phyloP scores from a whole-genome alignment of 768 basidiomycete species.

The Leucosporidium yakuticum region DNA sequence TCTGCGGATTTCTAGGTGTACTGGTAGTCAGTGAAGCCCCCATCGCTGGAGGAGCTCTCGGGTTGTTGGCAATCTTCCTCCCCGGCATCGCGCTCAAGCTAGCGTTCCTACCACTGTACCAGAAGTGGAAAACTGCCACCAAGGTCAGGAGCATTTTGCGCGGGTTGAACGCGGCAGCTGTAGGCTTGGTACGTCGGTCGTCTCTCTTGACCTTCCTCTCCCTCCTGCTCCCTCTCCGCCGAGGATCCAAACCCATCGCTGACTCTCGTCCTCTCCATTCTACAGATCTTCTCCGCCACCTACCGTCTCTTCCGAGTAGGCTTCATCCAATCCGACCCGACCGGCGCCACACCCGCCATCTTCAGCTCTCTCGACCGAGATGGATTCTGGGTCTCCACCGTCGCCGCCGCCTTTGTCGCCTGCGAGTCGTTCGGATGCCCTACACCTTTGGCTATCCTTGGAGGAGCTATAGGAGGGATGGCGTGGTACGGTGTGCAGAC shows the following conservation, averaged over 20 bases:
- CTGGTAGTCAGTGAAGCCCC: slow-evolving; percentile 40
- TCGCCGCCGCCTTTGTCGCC: slow-evolving; percentile 46
- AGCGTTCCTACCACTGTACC: slow-evolving; percentile 40
- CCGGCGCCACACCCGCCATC: slow-evolving; percentile 1
- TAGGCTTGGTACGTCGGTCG: slow-evolving; percentile 39
- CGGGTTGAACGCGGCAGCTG: slow-evolving; percentile 42
- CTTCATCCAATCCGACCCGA: slow-evolving; percentile 26
- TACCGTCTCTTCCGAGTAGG: slow-evolving; percentile 31
- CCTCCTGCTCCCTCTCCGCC: too few relatives aligned
- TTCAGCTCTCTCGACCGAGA: slow-evolving; percentile 40
- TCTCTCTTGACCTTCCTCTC: neutral
- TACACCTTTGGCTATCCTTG: slow-evolving; percentile 13
- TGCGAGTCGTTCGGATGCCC: slow-evolving; percentile 46
- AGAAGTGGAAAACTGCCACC: slow-evolving; percentile 18
- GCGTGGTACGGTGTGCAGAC: slow-evolving; percentile 12
- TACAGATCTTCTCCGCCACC: slow-evolving; percentile 25
- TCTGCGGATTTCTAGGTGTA: slow-evolving; percentile 52
- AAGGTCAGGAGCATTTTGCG: slow-evolving; percentile 33
- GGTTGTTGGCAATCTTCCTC: slow-evolving; percentile 51
- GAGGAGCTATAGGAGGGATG: slow-evolving; percentile 16
- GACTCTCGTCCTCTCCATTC: slow-evolving; percentile 1
- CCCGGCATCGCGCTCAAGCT: slow-evolving; percentile 48
- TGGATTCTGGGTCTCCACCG: slow-evolving; percentile 53
- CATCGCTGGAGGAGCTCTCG: slow-evolving; percentile 49
- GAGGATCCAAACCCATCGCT: too few relatives aligned